Conservation (phyloP, 495 filamentous ascomycete genomes). For the Hyaloscypha variabilis region DNA sequence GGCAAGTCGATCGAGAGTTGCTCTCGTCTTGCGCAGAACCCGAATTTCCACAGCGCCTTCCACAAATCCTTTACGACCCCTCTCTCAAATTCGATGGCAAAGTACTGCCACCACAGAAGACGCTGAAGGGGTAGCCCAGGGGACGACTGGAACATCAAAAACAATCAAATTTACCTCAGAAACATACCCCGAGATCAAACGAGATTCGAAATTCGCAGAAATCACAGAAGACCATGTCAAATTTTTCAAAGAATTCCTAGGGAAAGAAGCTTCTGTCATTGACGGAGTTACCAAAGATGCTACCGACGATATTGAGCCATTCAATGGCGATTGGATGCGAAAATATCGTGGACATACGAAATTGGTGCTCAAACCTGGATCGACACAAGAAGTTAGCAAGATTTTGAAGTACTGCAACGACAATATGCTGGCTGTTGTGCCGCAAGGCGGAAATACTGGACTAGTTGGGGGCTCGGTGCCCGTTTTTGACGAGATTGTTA, state of each 20-base stretch:
- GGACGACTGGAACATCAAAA: conserved; percentile 41
- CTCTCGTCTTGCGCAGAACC: conserved; percentile 26
- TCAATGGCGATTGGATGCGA: conserved; percentile 98
- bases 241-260: conserved; percentile 77
- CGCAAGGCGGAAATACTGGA: conserved; percentile 95
- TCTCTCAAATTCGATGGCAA: conserved; percentile 33
- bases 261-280: conserved; percentile 75
- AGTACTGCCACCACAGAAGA: conserved; percentile 46
- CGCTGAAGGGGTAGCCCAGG: conserved; percentile 35
- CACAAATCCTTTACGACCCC: conserved; percentile 17
- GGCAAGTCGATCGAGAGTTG: conserved; percentile 28
- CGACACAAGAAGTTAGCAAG: conserved; percentile 82
- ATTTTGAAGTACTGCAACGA: conserved; percentile 93
- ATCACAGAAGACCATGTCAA: conserved; percentile 76
- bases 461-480: conserved; percentile 94
- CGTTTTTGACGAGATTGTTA: conserved; percentile 96
- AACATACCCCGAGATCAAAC: conserved; percentile 80
- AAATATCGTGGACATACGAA: conserved; percentile 93
- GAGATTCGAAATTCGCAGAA: conserved; percentile 72
- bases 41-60: conserved; percentile 3
- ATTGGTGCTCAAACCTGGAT: conserved; percentile 82
- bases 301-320: conserved; percentile 80
- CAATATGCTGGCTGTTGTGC: conserved; percentile 88
- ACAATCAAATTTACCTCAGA: conserved; percentile 78
- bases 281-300: conserved; percentile 77